Evolutionary conservation across 2,329 filamentous ascomycete species (phyloP).

Genomic region (Zymoseptoria passerinii): DNA sequence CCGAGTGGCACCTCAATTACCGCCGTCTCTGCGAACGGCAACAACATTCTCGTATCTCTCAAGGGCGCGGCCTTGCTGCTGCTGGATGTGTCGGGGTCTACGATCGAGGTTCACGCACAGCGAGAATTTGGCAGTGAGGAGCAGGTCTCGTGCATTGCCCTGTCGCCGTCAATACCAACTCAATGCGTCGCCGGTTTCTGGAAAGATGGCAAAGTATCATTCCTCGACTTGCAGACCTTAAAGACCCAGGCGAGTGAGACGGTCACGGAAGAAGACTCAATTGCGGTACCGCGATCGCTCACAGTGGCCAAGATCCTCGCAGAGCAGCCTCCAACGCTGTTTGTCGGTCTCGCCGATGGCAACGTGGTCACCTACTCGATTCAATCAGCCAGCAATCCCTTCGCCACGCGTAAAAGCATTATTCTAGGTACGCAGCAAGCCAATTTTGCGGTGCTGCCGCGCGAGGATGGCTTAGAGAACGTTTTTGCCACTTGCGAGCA

Average conservation of each 20-base stretch:
- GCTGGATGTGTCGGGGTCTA: conserved; percentile 50
- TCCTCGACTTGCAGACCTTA: conserved; percentile 62
- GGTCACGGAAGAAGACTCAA: conserved; percentile 49
- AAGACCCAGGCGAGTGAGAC: conserved; percentile 57
- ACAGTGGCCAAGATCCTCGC: conserved; percentile 67
- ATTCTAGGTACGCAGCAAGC: conserved; percentile 80
- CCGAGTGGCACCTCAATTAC: conserved; percentile 54
- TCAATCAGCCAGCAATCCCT: conserved; percentile 49
- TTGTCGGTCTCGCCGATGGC: conserved; percentile 87
- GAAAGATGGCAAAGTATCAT: conserved; percentile 68
- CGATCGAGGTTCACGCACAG: conserved; percentile 49
- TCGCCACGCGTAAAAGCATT: conserved; percentile 70
- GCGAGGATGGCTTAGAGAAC: conserved; percentile 58
- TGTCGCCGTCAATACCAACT: conserved; percentile 54
- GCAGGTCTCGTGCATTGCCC: conserved; percentile 77
- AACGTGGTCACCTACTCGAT: conserved; percentile 79
- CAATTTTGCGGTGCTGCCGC: conserved; percentile 68
- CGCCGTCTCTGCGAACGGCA: conserved; percentile 64
- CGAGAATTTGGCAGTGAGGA: conserved; percentile 58
- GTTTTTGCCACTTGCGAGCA: conserved; percentile 93
- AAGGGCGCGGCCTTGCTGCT: conserved; percentile 66
- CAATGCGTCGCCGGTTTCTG: conserved; percentile 82
- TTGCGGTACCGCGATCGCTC: conserved; percentile 75
- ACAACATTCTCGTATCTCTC: conserved; percentile 63
- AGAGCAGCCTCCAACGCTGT: conserved; percentile 62